Conservation (phyloP, 768 basidiomycete genomes). For the Boletus reticuloceps region DNA sequence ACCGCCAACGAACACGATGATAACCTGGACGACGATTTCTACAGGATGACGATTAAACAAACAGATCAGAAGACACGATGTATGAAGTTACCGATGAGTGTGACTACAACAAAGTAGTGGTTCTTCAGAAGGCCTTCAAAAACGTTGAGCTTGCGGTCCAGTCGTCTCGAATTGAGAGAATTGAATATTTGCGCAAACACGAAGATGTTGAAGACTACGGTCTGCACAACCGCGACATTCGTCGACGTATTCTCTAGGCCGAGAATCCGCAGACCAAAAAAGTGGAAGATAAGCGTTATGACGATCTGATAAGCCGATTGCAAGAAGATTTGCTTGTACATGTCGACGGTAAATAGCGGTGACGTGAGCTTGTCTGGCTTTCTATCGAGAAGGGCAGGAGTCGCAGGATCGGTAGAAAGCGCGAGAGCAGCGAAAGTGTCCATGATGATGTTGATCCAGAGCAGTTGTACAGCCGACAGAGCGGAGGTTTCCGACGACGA, state of each 20-base stretch:
- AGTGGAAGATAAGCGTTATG: slow-evolving; percentile 88
- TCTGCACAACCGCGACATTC: slow-evolving; percentile 57
- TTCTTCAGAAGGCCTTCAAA: slow-evolving; percentile 82
- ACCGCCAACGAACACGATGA: slow-evolving; percentile 90
- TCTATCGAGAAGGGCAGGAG: slow-evolving; percentile 74
- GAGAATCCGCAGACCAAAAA: slow-evolving; percentile 72
- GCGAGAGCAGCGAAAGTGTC: slow-evolving; percentile 98
- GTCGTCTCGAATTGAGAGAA: slow-evolving; percentile 84
- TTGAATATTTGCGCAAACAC: slow-evolving; percentile 98
- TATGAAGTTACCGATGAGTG: slow-evolving; percentile 66
- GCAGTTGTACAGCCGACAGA: slow-evolving; percentile 91
- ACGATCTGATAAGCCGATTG: slow-evolving; percentile 87
- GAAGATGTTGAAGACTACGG: slow-evolving; percentile 96
- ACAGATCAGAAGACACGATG: neutral
- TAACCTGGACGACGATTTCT: slow-evolving; percentile 85
- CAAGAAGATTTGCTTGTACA: slow-evolving; percentile 94
- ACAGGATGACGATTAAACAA: slow-evolving; percentile 8
- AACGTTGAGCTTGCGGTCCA: slow-evolving; percentile 85
- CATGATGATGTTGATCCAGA: slow-evolving; percentile 99
- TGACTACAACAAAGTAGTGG: slow-evolving; percentile 81
- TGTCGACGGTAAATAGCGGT: slow-evolving; percentile 86
- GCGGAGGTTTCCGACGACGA: slow-evolving; percentile 76
- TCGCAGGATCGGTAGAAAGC: slow-evolving; percentile 94
- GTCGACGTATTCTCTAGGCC: slow-evolving; percentile 40
- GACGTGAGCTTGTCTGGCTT: slow-evolving; percentile 89